phyloP scores from a whole-genome alignment of 2,329 filamentous ascomycete genomes.

The Chrysoporthe puriensis region DNA sequence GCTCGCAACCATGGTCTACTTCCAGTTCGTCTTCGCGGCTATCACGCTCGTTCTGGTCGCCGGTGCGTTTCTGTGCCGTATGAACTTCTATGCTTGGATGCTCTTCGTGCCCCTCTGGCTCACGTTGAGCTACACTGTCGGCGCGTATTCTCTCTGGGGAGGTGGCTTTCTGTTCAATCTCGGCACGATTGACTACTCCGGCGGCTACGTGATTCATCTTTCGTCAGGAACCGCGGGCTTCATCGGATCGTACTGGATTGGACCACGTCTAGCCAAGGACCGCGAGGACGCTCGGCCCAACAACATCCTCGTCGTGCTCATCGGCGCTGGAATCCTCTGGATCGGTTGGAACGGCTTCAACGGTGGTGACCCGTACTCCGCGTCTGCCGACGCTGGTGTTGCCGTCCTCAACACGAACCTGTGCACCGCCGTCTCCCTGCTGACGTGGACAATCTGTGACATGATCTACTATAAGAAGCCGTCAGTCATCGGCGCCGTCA shows the following conservation, averaged over 20 bases:
- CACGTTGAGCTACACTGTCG: slow-evolving; percentile 35
- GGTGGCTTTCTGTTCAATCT: slow-evolving; percentile 39
- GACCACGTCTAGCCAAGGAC: slow-evolving; percentile 48
- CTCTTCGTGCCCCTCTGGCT: slow-evolving; percentile 56
- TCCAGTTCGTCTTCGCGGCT: slow-evolving; percentile 57
- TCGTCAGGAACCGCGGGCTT: slow-evolving; percentile 55
- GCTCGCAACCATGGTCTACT: slow-evolving; percentile 54
- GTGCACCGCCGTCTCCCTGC: slow-evolving; percentile 50
- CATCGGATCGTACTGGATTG: slow-evolving; percentile 50
- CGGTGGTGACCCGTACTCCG: slow-evolving; percentile 55
- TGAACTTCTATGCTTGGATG: slow-evolving; percentile 57
- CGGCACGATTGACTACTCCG: slow-evolving; percentile 55
- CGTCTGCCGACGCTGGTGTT: slow-evolving; percentile 52
- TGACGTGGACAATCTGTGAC: slow-evolving; percentile 51
- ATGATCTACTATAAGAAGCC: slow-evolving; percentile 52
- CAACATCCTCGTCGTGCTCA: slow-evolving; percentile 49
- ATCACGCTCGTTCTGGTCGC: slow-evolving; percentile 53
- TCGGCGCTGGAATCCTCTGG: slow-evolving; percentile 55
- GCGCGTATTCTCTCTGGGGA: slow-evolving; percentile 28
- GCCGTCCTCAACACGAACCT: slow-evolving; percentile 57
- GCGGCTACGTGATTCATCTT: slow-evolving; percentile 57
- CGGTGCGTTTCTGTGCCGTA: slow-evolving; percentile 50
- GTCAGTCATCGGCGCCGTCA: slow-evolving; percentile 52
- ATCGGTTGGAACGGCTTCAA: slow-evolving; percentile 59
- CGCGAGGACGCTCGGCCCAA: slow-evolving; percentile 50